Evolutionary conservation across 2,329 filamentous ascomycete genomes (phyloP), one percentile per base, ranked within the genome.

Genomic region (Didymella sp.): DNA sequence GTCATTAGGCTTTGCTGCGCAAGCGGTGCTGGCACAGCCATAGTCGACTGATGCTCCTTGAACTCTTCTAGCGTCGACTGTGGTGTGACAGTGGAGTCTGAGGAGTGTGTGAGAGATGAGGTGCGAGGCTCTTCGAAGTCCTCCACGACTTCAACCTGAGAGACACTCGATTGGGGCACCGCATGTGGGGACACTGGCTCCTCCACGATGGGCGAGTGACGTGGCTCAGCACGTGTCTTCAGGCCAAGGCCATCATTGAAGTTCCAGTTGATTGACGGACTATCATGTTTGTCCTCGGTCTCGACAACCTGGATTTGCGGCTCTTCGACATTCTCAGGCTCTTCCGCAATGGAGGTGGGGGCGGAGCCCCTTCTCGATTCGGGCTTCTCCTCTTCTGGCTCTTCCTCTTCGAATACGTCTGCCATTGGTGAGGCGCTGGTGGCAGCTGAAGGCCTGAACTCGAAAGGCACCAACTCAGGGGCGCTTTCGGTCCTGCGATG

Each of bases 321-420:
- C 43, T 76, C 72, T 35, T 75, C 75, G 5, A 69, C 63, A 11
- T 78, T 76, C 4, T 79, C 76, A 13, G 78, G 76, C 5, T 67
- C 68, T 17, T 70, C 68, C 40, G 62, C 56, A 40, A 57, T 44
- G n/a, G 58, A 62, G 15, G 56, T 55, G 38, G 49, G 48, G 25
- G 59, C 54, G 4, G 60, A 50, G 1, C 40, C 49, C 22, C 59
- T 59, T 33, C 41, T 61, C 21, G 60, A 55, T 6, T 56, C 48
- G 24, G 51, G 49, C 63, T 78, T 77, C 60, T 80, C 78, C 12
- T 86, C 82, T 66, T 91, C 88, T 13, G 72, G 72, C 61, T 92
- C 90, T 25, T 93, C 90, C 66, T 94, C 91, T 70, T 95, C 91
- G 62, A 94, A 95, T 1, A 95, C 91, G 71, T 94, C 91, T 0